Base-by-base conservation (phyloP, 148 eudicot species). In the Agrostemma githago region DNA sequence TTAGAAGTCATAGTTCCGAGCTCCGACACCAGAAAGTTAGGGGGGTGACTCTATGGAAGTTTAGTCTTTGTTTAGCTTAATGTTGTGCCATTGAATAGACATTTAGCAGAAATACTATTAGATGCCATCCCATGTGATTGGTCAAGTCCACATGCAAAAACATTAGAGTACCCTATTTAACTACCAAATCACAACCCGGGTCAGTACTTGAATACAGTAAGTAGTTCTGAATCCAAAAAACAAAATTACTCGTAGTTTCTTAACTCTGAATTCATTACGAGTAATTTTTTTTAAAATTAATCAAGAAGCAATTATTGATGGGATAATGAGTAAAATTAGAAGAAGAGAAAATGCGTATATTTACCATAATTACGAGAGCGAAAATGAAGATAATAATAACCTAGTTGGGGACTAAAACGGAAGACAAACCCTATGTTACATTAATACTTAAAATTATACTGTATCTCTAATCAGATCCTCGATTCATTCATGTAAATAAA, bases 141-240 rank as follows among this genome's bases (percentile, higher is more conserved):
- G 61, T 40, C 11, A 39, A 8, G 17, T 14, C 44, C 62, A 64
- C 70, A 65, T 74, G 77, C 72, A 75, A 74, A n/a, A n/a, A n/a
- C 41, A 54, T 66, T 9, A 46, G 14, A 34, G 42, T 46, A 54
- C 54, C 44, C 15, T 15, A 62, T 14, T 54, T 9, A 71, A 38
- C 5, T 11, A 34, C 20, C 16, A 2, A 48, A 51, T 51, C n/a
- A 16, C 9, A 51, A 70, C 41, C 39, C 34, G 34, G 34, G 54
- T 51, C 17, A 68, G 19, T 68, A 44, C 43, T 43, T 72, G 17
- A 61, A 72, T 60, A n/a, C n/a, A n/a, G n/a, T n/a, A 26, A 26
- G 34, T 10, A 34, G 56, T 51, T 51, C 56, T 51, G 4, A 51
- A 16, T 14, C 34, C 12, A 60, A 21, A 42, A 5, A 41, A 8